Base-by-base conservation (phyloP, 805 yeast genomes). In the Ogataea populi-albae region DNA sequence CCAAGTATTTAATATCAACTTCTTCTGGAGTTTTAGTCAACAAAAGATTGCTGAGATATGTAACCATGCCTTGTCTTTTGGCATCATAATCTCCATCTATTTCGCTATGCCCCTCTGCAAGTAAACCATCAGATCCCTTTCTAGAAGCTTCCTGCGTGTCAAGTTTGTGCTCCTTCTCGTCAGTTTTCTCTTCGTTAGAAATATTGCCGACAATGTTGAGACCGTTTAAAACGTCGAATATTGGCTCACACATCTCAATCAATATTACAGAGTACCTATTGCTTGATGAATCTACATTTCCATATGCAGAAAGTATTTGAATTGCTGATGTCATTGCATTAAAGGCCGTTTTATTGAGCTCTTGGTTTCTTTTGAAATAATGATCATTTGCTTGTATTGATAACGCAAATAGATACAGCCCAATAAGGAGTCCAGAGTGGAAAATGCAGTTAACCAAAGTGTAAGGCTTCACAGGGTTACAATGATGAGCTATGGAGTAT, bases 371-470 rank as follows among this genome's bases (percentile, higher is more conserved):
- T 23, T 34, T 32, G 30, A 41, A 43, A 23, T 32, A 32, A 8
- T 23, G 19, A 27, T 34, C 35, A 19, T 31, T 23, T 14, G 41
- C 37, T n/a, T 19, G 10, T 23, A 41, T 17, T 4, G 36, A 26
- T 6, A 39, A 25, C 3, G 49, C 52, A 31, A 65, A 41, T 16
- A 62, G 43, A 17, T 59, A 46, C 2, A 62, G 33, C 1, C 69
- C 69, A 14, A 66, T 40, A 2, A 62, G 52, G 14, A 66, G 45
- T 1, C 68, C 68, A 1, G 70, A 62, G 41, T 58, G 61, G 37
- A 65, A 65, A 4, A 62, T 46, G 26, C 56, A 54, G n/a, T 61
- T 60, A 4, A 57, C 50, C 23, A 61, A 44, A 16, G 59, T 49
- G 31, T 62, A 49, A 32, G 66, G 67, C 35, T 62, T 66, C 23